Conservation (phyloP, 1,139 yeast species). For the Magnusiomyces magnusii region DNA sequence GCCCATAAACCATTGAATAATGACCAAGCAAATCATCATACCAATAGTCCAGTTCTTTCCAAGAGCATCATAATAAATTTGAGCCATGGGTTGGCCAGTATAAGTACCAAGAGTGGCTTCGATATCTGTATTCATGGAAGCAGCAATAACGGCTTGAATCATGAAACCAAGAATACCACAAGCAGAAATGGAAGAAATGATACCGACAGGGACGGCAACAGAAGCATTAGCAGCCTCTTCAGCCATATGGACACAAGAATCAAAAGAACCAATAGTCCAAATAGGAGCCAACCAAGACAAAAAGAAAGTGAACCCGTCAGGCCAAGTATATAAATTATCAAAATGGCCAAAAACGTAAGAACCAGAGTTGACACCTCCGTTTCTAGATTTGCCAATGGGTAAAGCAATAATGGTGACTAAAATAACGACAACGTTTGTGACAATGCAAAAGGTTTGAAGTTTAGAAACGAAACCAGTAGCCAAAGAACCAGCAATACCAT, state of each 20-base stretch:
- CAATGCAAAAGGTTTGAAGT: conserved; percentile 53
- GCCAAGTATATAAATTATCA: conserved; percentile 51
- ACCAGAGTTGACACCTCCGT: conserved; percentile 34
- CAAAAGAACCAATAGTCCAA: conserved; percentile 45
- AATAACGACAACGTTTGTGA: conserved; percentile 48
- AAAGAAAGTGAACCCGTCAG: conserved; percentile 58
- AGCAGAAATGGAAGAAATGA: conserved; percentile 45
- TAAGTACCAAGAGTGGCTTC: conserved; percentile 33
- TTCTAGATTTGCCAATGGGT: conserved; percentile 34
- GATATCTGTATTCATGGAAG: conserved; percentile 50
- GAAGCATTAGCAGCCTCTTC: conserved; percentile 66
- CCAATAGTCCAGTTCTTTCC: conserved; percentile 59
- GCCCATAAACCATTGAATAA: conserved; percentile 50
- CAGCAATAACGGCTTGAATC: conserved; percentile 47
- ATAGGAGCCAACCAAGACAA: conserved; percentile 56
- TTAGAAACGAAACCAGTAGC: conserved; percentile 48
- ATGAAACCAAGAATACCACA: conserved; percentile 59
- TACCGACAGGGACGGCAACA: conserved; percentile 61
- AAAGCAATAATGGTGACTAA: conserved; percentile 57
- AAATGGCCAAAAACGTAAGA: conserved; percentile 49
- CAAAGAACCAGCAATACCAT: conserved; percentile 42
- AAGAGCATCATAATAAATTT: conserved; percentile 53
- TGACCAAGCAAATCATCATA: conserved; percentile 27
- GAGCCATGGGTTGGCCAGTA: conserved; percentile 42
- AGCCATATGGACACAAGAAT: conserved; percentile 59